A percentile compares a stretch with the other conserved stretches of the same genome.
Conservation (phyloP, 139 green algal genomes). For the Tetradesmus lagerheimii region DNA sequence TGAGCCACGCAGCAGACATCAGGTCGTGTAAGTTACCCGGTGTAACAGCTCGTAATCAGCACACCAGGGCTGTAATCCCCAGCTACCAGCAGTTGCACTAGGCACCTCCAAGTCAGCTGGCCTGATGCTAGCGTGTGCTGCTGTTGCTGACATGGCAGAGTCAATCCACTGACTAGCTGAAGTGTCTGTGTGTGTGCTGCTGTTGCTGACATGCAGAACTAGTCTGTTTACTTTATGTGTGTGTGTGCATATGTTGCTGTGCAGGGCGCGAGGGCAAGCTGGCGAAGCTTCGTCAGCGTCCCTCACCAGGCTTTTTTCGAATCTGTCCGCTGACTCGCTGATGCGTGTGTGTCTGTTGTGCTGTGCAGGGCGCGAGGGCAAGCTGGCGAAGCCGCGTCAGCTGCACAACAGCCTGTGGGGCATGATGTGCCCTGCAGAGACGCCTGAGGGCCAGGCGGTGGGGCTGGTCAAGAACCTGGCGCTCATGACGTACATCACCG, state of each 20-base stretch:
- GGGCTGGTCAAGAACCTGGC: constrained; percentile 99
- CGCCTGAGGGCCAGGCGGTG: constrained; percentile 95
- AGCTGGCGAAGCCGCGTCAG: constrained; percentile 96
- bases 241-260: background rate
- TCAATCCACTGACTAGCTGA: too few relatives aligned
- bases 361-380: constrained; percentile 81
- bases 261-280: constrained; percentile 86
- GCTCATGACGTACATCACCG: constrained; percentile 95
- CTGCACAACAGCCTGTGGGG: constrained; percentile 99
- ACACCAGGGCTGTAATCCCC: too few relatives aligned
- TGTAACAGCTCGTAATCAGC: too few relatives aligned
- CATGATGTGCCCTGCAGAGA: constrained; percentile 99
- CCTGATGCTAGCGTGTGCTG: too few relatives aligned
- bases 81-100: too few relatives aligned
- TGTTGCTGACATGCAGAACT: too few relatives aligned
- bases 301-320: background rate
- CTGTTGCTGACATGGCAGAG: too few relatives aligned
- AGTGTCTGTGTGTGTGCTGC: too few relatives aligned
- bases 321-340: too few relatives aligned
- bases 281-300: constrained; percentile 86
- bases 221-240: too few relatives aligned
- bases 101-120: too few relatives aligned
- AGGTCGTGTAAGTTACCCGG: background rate
- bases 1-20: background rate
- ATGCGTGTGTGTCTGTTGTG: background rate